phyloP scores from a whole-genome alignment of 495 filamentous ascomycete genomes.

The Pyrenopolyporus hunteri region DNA sequence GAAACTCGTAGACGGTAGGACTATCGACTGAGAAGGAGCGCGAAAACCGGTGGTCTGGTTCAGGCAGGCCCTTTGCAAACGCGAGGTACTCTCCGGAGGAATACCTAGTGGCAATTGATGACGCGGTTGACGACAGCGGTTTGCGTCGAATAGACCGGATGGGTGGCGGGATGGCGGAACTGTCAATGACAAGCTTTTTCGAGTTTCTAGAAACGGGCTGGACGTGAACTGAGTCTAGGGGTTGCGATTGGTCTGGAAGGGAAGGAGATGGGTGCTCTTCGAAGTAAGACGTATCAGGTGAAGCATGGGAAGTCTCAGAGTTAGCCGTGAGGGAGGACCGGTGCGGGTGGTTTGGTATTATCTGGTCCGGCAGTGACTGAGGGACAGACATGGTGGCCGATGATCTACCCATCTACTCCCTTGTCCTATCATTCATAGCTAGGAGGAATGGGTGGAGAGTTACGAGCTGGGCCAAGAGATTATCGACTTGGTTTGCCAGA shows the following conservation, averaged over 20 bases:
- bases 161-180: constrained; percentile 16
- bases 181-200: constrained; percentile 36
- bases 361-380: constrained; percentile 18
- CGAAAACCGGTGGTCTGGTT: constrained; percentile 55
- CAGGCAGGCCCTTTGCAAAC: constrained; percentile 42
- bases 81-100: constrained; percentile 54
- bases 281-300: constrained; percentile 37
- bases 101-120: constrained; percentile 55
- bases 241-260: constrained; percentile 36
- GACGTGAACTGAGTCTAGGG: constrained; percentile 21
- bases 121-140: constrained; percentile 60
- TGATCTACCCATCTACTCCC: constrained; percentile 28
- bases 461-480: constrained; percentile 32
- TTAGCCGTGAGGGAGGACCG: constrained; percentile 37
- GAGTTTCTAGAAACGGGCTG: constrained; percentile 38
- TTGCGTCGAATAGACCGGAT: constrained; percentile 56
- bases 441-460: constrained; percentile 31
- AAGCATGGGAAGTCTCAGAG: constrained; percentile 44
- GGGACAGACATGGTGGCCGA: constrained; percentile 35
- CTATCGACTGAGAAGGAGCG: constrained; percentile 60
- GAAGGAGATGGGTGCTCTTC: constrained; percentile 36
- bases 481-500: constrained; percentile 29
- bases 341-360: constrained; percentile 28
- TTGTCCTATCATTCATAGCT: constrained; percentile 38
- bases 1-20: constrained; percentile 63